Base-by-base conservation (phyloP, 805 yeast genomes). In the Cyberlindnera saturnus region DNA sequence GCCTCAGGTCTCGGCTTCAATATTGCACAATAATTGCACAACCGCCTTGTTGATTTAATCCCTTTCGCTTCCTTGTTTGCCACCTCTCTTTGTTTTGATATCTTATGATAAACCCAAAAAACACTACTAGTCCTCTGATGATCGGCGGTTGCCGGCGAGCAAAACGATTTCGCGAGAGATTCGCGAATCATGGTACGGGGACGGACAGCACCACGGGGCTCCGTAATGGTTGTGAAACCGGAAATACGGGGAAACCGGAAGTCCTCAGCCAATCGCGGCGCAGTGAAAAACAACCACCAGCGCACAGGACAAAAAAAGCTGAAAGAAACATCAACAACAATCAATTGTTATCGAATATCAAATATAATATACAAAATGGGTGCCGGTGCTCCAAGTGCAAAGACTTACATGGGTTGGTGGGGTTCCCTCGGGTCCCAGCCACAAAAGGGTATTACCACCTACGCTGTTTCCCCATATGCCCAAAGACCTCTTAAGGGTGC, bases 331-430 rank as follows among this genome's bases (percentile, higher is more conserved):
- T 34, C 34, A 33, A 16, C 31, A 26, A 40, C 36, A 30, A 17
- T 33, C 19, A 11, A 34, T 6, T 29, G 34, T 26, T 36, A 23
- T 14, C 16, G 19, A 17, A 26, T 26, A 36, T 18, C 43, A 32
- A 40, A 35, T 34, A 39, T 32, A 38, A 13, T 18, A 40, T 33
- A 36, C 44, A 54, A 51, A 60, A 82, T 82, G 88, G 85, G 77
- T 64, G 49, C 49, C 49, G 60, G 56, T 50, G 86, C 83, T 62
- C 83, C 83, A 64, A 77, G 78, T 57, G 81, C 82, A 58, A 79
- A 76, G 57, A 64, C 88, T 61, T 89, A 84, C 63, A 82, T 86
- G 91, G 97, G 97, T 58, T 89, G 96, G 96, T 89, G 97, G 97
- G 97, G 97, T 63, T 67, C 74, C 72, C 69, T 89, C 63, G 96